These are phyloP conservation scores for Aschersonia sp. DNA, from an alignment of 2,329 filamentous ascomycete genomes.

Conservation along the genomic window DNA sequence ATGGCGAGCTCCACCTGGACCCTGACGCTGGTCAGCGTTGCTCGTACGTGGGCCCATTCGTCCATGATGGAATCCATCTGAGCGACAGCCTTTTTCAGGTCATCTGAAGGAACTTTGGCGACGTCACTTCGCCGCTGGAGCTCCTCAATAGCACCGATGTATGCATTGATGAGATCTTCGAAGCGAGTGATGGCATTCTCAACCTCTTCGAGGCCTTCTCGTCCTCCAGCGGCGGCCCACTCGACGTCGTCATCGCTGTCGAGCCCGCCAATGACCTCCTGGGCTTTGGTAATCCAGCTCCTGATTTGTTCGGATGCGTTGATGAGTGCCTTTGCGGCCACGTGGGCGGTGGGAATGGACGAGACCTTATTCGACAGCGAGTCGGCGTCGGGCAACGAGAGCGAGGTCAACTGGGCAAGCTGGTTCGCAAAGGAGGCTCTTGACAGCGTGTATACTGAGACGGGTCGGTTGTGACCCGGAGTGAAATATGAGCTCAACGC, in stretches of 20 bases:
- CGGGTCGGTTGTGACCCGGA: conserved; percentile 51
- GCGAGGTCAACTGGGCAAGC: conserved; percentile 78
- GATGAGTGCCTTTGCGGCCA: conserved; percentile 70
- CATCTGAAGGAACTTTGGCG: conserved; percentile 49
- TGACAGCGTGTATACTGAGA: conserved; percentile 88
- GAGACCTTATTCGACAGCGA: conserved; percentile 72
- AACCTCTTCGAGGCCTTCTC: conserved; percentile 62
- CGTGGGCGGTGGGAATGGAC: conserved; percentile 69
- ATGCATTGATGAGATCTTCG: conserved; percentile 79
- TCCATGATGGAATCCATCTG: conserved; percentile 81
- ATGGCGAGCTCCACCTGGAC: conserved; percentile 90
- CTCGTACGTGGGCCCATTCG: conserved; percentile 74
- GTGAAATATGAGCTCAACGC: conserved; percentile 51
- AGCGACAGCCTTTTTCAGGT: conserved; percentile 59
- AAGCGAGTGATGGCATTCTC: conserved; percentile 68
- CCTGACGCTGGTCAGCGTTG: conserved; percentile 64
- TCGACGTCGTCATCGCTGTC: conserved; percentile 96
- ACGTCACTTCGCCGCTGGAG: conserved; percentile 72
- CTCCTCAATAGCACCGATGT: conserved; percentile 86
- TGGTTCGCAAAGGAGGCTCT: conserved; percentile 87
- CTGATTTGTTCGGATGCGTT: conserved; percentile 85
- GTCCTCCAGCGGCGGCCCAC: conserved; percentile 81
- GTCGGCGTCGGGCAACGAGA: conserved; percentile 75
- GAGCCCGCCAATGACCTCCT: conserved; percentile 73
- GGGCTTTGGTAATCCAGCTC: conserved; percentile 86